A percentile compares a stretch with the other conserved stretches of the same genome.
Evolutionary conservation across 2,329 filamentous ascomycete genomes (phyloP).

Genomic region (Phialophora chinensis): DNA sequence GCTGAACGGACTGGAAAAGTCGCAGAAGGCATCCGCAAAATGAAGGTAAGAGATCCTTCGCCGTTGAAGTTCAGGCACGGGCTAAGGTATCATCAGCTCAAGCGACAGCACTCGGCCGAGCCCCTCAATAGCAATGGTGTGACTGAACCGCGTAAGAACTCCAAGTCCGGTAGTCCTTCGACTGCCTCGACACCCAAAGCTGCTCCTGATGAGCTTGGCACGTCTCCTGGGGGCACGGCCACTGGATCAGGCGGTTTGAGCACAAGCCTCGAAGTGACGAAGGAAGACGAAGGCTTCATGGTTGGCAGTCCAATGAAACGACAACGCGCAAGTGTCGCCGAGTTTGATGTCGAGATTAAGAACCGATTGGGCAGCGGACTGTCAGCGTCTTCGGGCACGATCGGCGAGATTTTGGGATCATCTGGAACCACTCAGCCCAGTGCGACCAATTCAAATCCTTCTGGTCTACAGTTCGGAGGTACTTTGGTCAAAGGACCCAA

Average conservation of each 20-base stretch:
- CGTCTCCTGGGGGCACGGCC: slow-evolving; percentile 44
- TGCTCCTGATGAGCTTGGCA: slow-evolving; percentile 43
- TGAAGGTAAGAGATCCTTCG: slow-evolving; percentile 59
- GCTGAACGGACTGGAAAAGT: slow-evolving; percentile 65
- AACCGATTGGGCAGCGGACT: slow-evolving; percentile 48
- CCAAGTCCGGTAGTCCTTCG: slow-evolving; percentile 49
- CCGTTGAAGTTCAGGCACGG: slow-evolving; percentile 38
- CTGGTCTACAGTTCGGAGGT: slow-evolving; percentile 40
- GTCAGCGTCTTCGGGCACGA: slow-evolving; percentile 42
- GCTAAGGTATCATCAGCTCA: slow-evolving; percentile 57
- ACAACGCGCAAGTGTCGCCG: slow-evolving; percentile 53
- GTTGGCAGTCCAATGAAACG: slow-evolving; percentile 56
- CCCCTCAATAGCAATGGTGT: slow-evolving; percentile 49
- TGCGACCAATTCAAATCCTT: slow-evolving; percentile 34
- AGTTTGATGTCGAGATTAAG: slow-evolving; percentile 49
- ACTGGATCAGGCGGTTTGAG: slow-evolving; percentile 30
- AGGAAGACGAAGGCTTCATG: slow-evolving; percentile 44
- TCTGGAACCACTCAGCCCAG: slow-evolving; percentile 25
- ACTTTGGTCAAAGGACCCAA: slow-evolving; percentile 32
- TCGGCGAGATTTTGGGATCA: slow-evolving; percentile 44
- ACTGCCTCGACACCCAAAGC: slow-evolving; percentile 47
- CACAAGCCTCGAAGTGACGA: slow-evolving; percentile 38
- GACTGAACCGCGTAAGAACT: slow-evolving; percentile 49
- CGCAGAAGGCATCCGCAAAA: slow-evolving; percentile 68
- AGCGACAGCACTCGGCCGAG: slow-evolving; percentile 69